These are phyloP conservation scores for Filosporella fistucella DNA, from an alignment of 495 filamentous ascomycete genomes.

Conservation along the genomic window DNA sequence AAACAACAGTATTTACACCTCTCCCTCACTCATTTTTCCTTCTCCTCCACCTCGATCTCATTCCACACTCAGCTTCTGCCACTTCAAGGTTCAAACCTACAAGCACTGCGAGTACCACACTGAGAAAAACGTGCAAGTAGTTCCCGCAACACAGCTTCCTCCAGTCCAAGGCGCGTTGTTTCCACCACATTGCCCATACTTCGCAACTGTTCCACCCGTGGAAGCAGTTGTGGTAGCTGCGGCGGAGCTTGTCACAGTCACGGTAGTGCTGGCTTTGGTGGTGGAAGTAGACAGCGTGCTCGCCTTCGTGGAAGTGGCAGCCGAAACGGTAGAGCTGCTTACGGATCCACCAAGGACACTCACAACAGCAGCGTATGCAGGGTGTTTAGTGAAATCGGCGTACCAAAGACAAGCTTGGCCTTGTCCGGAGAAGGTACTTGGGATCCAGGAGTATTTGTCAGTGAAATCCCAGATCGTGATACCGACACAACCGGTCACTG, in stretches of 20 bases:
- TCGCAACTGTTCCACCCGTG: slow-evolving; percentile 5
- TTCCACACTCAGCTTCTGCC: background rate
- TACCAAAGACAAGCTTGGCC: slow-evolving; percentile 55
- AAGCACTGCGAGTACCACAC: slow-evolving; percentile 22
- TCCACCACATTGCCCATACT: slow-evolving; percentile 23
- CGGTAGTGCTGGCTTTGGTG: slow-evolving; percentile 6
- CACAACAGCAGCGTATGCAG: slow-evolving; percentile 43
- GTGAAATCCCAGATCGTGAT: slow-evolving; percentile 63
- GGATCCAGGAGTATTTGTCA: slow-evolving; percentile 58
- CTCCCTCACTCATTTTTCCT: background rate
- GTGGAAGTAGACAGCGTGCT: slow-evolving; percentile 9
- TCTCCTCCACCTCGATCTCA: background rate
- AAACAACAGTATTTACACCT: background rate
- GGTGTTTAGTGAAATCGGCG: slow-evolving; percentile 49
- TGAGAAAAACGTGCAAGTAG: slow-evolving; percentile 14
- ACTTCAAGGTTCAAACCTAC: slow-evolving; percentile 3
- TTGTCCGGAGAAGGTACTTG: slow-evolving; percentile 46
- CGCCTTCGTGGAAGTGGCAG: background rate
- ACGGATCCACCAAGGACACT: slow-evolving; percentile 17
- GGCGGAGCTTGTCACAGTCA: slow-evolving; percentile 23
- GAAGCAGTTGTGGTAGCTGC: slow-evolving; percentile 21
- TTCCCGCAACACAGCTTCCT: slow-evolving; percentile 14
- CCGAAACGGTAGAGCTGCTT: background rate
- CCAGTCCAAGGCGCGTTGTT: slow-evolving; percentile 7
- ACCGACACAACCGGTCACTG: slow-evolving; percentile 54